Evolutionary conservation across 257 asterid genomes (phyloP), one percentile per base, ranked within the genome.

Genomic region (Phtheirospermum japonicum): DNA sequence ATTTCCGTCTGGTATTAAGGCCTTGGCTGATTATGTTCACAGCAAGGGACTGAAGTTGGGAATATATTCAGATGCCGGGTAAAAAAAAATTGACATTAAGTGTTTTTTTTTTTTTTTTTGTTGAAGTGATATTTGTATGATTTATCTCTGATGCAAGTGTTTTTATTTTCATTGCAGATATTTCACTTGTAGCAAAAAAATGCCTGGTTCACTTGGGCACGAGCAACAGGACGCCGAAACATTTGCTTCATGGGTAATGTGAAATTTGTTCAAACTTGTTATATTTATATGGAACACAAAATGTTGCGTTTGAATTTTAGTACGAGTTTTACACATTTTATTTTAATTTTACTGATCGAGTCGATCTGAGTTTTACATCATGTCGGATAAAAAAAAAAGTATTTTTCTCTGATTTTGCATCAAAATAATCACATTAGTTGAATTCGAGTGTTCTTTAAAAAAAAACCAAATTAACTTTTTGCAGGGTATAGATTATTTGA

Each of bases 41-140:
- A 73, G 84, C 82, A 92, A 81, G 81, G 95, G 97, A 19, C 98
- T 92, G 55, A 88, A 81, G 85, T 66, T 88, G 51, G 98, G 97
- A 69, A 88, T 92, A 60, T 92, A 92, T 83, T 79, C 95, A 0
- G 96, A 89, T 73, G 95, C 98, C 31, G 98, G 98, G 95, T 91
- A 84, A 57, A 0, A 1, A 45, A 45, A 53, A 53, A 53, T 26
- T 9, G 34, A 58, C 33, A 12, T 34, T 26, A 30, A 51, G 10
- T 31, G 12, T 16, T n/a, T 30, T 61, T 12, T 42, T 46, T 18
- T 42, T 61, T 12, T 42, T 46, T 18, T 42, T 64, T 9, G 26
- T 59, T 13, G 36, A 69, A 11, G 4, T 36, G 9, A 39, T 54
- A 2, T 20, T 3, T 42, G 4, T 59, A 28, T 31, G 23, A 17